These are phyloP conservation scores for Ploettnerulaceae sp. DNA, from an alignment of 2,329 filamentous ascomycete genomes.

Conservation along the genomic window DNA sequence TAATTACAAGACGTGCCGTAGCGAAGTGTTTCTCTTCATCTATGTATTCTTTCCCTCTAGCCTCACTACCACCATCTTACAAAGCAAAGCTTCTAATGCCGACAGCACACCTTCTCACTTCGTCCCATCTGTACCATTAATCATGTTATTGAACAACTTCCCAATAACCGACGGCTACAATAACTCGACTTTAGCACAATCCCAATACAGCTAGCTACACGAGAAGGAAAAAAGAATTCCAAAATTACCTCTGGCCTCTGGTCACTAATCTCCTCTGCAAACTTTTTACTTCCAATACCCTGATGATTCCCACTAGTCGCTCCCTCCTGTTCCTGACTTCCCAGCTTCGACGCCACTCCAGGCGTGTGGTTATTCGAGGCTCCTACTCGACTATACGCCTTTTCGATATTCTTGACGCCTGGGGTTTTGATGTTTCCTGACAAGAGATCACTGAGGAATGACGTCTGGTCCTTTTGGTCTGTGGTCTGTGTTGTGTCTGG, in stretches of 20 bases:
- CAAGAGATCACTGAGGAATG: constrained; percentile 5
- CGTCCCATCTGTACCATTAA: constrained; percentile 21
- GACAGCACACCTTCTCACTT: constrained; percentile 7
- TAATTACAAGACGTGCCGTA: too few species aligned
- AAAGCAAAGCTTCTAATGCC: not conserved
- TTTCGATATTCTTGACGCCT: constrained; percentile 23
- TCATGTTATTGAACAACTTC: constrained; percentile 25
- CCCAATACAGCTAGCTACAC: not conserved
- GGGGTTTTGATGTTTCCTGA: constrained; percentile 14
- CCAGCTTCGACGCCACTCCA: constrained; percentile 20
- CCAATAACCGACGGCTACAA: constrained; percentile 18
- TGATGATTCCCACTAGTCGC: constrained; percentile 9
- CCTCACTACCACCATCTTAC: not conserved
- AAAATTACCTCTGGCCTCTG: constrained; percentile 21
- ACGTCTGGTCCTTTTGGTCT: constrained; percentile 1
- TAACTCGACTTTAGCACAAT: not conserved
- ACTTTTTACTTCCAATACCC: constrained; percentile 22
- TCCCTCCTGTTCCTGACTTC: constrained; percentile 17
- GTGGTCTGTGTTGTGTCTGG: constrained; percentile 8
- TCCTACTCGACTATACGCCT: constrained; percentile 23
- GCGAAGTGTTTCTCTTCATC: not conserved
- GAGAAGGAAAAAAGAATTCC: not conserved
- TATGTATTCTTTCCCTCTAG: not conserved
- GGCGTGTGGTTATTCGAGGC: constrained; percentile 23
- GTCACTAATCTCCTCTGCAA: constrained; percentile 14